Base-by-base conservation (phyloP, 2,329 filamentous ascomycete species). In the Didymella segeticola region DNA sequence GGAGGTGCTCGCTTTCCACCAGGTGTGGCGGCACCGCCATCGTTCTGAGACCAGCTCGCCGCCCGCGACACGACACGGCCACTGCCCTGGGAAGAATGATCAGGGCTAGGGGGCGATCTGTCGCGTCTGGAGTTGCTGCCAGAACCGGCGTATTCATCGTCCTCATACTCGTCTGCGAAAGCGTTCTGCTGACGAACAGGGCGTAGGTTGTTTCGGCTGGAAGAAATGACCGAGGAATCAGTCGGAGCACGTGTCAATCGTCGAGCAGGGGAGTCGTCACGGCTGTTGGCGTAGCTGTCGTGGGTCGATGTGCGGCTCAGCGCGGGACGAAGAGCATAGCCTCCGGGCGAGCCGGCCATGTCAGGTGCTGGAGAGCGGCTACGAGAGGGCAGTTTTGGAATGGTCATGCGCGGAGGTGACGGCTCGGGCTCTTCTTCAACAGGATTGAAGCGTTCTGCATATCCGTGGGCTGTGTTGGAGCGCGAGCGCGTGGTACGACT, bases 401-500 rank as follows among this genome's bases (percentile, higher is more conserved):
- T 78, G 70, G 67, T 67, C 70, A 78, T 77, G 62, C 85, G 81
- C 37, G 77, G 72, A 43, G 83, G 79, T 22, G 81, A 78, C 19
- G 75, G 74, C 15, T 78, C 75, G 19, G 81, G 76, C 60, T 87
- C 84, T 61, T 87, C 83, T 62, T 86, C 82, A 49, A 79, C 78
- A 7, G 80, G 77, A 52, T 82, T 81, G 70, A 82, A 84, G 56
- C 85, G 82, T 53, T 87, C 84, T 53, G 77, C 78, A 69, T 85
- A 86, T 23, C 85, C 86, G 68, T 86, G 83, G 19, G 85, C 84
- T 11, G 86, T 88, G 66, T 84, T 86, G 38, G 85, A 86, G 45
- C 86, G 82, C 53, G 85, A 82, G 57, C 86, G 80, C 14, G 76
- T 72, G 26, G 74, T 72, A 38, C 79, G 81, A 43, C 77, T 57